phyloP scores from a whole-genome alignment of 1,284 basidiomycete species.

The Tylopilus sp. region DNA sequence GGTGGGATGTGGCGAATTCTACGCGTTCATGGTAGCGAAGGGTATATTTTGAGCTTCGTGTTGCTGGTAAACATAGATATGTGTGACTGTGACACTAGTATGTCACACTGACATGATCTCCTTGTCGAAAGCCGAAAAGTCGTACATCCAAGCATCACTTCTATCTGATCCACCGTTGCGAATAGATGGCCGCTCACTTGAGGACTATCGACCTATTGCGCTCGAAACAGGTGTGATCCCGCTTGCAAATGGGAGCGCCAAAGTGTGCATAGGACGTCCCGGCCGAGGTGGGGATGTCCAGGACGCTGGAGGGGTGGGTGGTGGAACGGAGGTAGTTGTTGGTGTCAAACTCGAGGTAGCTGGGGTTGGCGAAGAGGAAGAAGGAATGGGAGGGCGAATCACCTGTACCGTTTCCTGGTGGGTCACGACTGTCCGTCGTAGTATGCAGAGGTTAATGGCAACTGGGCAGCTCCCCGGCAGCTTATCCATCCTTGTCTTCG shows the following conservation, averaged over 20 bases:
- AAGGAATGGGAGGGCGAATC: slow-evolving; percentile 64
- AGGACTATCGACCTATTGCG: slow-evolving; percentile 72
- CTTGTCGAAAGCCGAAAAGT: slow-evolving; percentile 79
- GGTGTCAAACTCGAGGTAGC: slow-evolving; percentile 83
- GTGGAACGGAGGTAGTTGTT: slow-evolving; percentile 44
- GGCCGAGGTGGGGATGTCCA: slow-evolving; percentile 62
- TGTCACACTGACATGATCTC: slow-evolving; percentile 40
- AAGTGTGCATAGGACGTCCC: slow-evolving; percentile 71
- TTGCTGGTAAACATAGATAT: no score
- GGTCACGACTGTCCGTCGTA: slow-evolving; percentile 37
- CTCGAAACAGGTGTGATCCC: slow-evolving; percentile 83
- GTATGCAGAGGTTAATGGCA: slow-evolving; percentile 33
- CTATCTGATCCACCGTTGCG: slow-evolving; percentile 66
- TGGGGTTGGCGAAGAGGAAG: slow-evolving; percentile 54
- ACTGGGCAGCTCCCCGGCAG: slow-evolving; percentile 72
- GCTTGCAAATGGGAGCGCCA: slow-evolving; percentile 83
- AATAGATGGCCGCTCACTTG: slow-evolving; percentile 72
- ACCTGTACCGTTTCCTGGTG: slow-evolving; percentile 81
- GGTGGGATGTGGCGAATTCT: slow-evolving; percentile 23
- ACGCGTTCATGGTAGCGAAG: slow-evolving; percentile 22
- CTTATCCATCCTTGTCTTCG: slow-evolving; percentile 75
- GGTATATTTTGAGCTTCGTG: slow-evolving; percentile 26
- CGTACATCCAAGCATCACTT: slow-evolving; percentile 76
- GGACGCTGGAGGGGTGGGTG: slow-evolving; percentile 36
- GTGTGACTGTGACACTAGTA: no score